A percentile compares a stretch with the other conserved stretches of the same genome.
Evolutionary conservation across 2,329 filamentous ascomycete genomes (phyloP).

Genomic region (Penicillium sp.): DNA sequence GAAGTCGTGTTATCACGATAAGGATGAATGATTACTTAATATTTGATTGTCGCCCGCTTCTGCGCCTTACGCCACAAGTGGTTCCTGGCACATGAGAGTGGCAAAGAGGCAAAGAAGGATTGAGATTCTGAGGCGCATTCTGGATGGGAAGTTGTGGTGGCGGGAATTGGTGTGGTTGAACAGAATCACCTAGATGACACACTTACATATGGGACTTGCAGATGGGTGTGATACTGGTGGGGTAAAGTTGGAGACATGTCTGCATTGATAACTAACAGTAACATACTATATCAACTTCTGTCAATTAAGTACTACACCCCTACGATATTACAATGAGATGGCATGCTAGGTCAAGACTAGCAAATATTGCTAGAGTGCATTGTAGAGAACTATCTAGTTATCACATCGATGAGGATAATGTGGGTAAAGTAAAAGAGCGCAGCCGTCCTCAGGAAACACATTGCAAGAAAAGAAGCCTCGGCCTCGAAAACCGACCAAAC

Average conservation of each 20-base stretch:
- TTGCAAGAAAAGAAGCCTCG: slow-evolving; percentile 25
- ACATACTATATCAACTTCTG: too few species aligned
- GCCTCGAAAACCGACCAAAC: slow-evolving; percentile 36
- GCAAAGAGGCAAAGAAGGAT: slow-evolving; percentile 5
- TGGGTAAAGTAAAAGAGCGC: slow-evolving; percentile 21
- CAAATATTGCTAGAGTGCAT: slow-evolving; percentile 3
- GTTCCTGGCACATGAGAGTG: slow-evolving; percentile 7
- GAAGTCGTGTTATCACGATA: slow-evolving; percentile 7
- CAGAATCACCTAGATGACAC: background rate
- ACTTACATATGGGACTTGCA: background rate
- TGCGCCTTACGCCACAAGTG: background rate
- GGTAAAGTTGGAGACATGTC: background rate
- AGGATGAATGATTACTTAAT: slow-evolving; percentile 10
- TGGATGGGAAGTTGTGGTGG: background rate
- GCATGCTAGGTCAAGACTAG: background rate
- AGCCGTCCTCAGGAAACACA: slow-evolving; percentile 20
- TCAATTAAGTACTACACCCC: background rate
- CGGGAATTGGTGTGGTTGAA: background rate
- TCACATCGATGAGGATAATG: slow-evolving; percentile 6
- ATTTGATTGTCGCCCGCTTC: background rate
- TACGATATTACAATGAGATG: background rate
- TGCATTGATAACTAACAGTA: background rate
- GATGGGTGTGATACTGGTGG: background rate
- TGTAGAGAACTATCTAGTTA: slow-evolving; percentile 11
- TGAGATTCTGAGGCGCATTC: background rate